These are phyloP conservation scores for Neofusicoccum kwambonambiense DNA, from an alignment of 2,329 filamentous ascomycete species.

Conservation along the genomic window DNA sequence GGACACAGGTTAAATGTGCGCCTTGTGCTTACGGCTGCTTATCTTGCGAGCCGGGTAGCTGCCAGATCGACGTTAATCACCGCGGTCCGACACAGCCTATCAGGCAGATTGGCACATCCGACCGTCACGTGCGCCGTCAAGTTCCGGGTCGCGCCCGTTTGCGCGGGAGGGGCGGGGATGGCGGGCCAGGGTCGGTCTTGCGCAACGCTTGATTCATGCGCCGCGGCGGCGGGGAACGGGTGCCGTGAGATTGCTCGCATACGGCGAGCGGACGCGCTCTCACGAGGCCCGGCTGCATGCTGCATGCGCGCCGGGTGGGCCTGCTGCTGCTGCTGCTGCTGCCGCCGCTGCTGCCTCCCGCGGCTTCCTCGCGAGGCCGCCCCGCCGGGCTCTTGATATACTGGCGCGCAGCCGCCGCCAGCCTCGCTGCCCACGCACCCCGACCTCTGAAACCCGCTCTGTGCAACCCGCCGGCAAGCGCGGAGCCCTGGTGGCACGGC, in stretches of 20 bases:
- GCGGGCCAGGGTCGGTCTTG: too few relatives aligned
- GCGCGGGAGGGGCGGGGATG: too few relatives aligned
- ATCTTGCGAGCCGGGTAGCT: background rate
- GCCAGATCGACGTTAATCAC: background rate
- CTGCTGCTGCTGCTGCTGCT: too few relatives aligned
- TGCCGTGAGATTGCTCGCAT: background rate
- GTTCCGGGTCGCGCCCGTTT: background rate
- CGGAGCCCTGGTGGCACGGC: background rate
- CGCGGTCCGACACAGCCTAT: conserved; percentile 1
- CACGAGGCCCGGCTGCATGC: background rate
- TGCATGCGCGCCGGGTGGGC: too few relatives aligned
- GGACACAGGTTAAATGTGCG: background rate
- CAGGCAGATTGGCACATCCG: background rate
- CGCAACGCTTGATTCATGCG: too few relatives aligned
- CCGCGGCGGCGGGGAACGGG: background rate
- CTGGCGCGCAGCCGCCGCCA: background rate
- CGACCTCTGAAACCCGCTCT: background rate
- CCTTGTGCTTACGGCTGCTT: conserved; percentile 1
- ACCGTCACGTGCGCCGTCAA: background rate
- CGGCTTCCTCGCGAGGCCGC: background rate
- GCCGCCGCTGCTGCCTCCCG: too few relatives aligned
- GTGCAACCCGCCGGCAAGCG: background rate
- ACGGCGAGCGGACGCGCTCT: background rate
- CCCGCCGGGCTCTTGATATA: background rate
- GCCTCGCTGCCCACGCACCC: background rate